These are phyloP conservation scores for Beta lomatogona DNA, from an alignment of 179 eudicot species.

Conservation along the genomic window DNA sequence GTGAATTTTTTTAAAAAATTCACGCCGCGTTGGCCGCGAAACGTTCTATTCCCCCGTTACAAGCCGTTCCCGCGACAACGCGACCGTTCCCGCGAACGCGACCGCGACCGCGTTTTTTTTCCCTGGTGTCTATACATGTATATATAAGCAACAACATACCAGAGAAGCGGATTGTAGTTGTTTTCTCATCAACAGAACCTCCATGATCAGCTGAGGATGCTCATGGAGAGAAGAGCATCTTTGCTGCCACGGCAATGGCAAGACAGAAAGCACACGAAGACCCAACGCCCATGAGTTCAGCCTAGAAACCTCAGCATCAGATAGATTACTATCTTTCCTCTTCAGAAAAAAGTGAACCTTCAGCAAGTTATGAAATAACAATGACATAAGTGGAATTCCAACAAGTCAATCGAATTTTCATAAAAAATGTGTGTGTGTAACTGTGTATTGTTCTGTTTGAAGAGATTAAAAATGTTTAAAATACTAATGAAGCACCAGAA, in stretches of 20 bases:
- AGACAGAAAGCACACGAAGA: constrained; percentile 87
- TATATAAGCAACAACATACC: constrained; percentile 46
- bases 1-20: no score
- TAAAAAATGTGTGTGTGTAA: not conserved
- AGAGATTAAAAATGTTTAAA: not conserved
- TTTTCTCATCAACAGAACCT: constrained; percentile 95
- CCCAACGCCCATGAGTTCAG: constrained; percentile 98
- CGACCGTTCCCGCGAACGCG: no score
- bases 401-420: not conserved
- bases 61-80: no score
- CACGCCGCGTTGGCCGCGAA: no score
- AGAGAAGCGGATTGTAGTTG: constrained; percentile 92
- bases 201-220: constrained; percentile 92
- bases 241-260: constrained; percentile 99
- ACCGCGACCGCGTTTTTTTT: no score
- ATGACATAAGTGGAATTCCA: not conserved
- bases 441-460: not conserved
- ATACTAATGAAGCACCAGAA: constrained; percentile 14
- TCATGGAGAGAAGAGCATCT: constrained; percentile 96
- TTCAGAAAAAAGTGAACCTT: constrained; percentile 98
- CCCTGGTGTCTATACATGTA: not conserved
- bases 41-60: no score
- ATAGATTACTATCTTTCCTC: constrained; percentile 86
- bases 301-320: constrained; percentile 80
- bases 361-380: constrained; percentile 17